Conservation (phyloP, 2,329 filamentous ascomycete species). For the Fusarium cicatricum region DNA sequence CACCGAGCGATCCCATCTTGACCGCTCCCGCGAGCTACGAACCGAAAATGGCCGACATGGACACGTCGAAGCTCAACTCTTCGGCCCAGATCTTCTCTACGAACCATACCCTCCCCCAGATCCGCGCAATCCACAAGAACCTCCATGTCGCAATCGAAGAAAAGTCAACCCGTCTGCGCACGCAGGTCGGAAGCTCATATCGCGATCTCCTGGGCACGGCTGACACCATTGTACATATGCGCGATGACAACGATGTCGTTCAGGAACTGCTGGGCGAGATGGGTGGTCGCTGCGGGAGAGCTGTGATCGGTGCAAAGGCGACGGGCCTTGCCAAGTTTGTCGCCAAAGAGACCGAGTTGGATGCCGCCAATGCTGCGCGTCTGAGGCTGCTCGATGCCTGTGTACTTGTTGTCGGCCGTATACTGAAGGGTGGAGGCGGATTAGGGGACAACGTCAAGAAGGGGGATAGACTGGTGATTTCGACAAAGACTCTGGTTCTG, state of each 20-base stretch:
- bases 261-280: slow-evolving; percentile 76
- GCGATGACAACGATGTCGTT: slow-evolving; percentile 75
- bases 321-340: slow-evolving; percentile 62
- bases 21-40: slow-evolving; percentile 8
- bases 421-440: slow-evolving; percentile 54
- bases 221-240: slow-evolving; percentile 93
- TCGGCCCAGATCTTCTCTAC: slow-evolving; percentile 64
- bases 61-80: slow-evolving; percentile 57
- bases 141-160: slow-evolving; percentile 69
- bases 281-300: slow-evolving; percentile 79
- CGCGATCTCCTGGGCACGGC: slow-evolving; percentile 91
- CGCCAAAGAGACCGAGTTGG: slow-evolving; percentile 39
- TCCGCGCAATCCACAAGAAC: slow-evolving; percentile 68
- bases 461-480: slow-evolving; percentile 63
- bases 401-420: slow-evolving; percentile 56
- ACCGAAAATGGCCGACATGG: slow-evolving; percentile 53
- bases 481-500: slow-evolving; percentile 78
- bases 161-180: slow-evolving; percentile 68
- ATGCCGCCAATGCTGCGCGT: slow-evolving; percentile 50
- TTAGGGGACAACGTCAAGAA: slow-evolving; percentile 44
- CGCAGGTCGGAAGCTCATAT: slow-evolving; percentile 74
- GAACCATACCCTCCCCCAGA: slow-evolving; percentile 67
- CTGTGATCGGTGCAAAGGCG: slow-evolving; percentile 72
- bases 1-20: not conserved
- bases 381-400: slow-evolving; percentile 62